Evolutionary conservation across 345 rosid genomes (phyloP).

Genomic region (Diplotaxis tenuifolia): DNA sequence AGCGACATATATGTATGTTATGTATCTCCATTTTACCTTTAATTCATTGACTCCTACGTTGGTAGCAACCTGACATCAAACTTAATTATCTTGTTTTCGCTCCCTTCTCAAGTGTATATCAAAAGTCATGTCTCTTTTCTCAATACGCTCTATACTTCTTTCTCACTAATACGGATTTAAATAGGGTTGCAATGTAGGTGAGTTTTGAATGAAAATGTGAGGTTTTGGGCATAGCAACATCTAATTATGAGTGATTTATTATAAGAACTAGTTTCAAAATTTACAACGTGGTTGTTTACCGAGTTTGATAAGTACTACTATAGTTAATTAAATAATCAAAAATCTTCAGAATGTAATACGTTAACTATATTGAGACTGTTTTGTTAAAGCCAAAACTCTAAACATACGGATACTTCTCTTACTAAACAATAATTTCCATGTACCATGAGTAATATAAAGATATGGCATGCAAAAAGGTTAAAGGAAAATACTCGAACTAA

Average conservation of each 20-base stretch:
- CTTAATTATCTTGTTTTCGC: slow-evolving; percentile 23
- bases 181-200: background rate
- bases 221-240: background rate
- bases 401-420: background rate
- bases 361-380: background rate
- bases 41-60: slow-evolving; percentile 28
- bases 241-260: background rate
- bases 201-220: background rate
- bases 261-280: background rate
- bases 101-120: slow-evolving; percentile 15
- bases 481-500: slow-evolving; percentile 23
- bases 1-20: slow-evolving; percentile 1
- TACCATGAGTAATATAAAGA: background rate
- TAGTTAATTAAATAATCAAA: too few relatives aligned
- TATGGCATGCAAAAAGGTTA: slow-evolving; percentile 11
- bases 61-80: slow-evolving; percentile 33
- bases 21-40: background rate
- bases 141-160: background rate
- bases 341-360: background rate
- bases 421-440: background rate
- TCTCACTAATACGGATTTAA: background rate
- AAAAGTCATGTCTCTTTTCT: slow-evolving; percentile 7
- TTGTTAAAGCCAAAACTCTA: background rate
- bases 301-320: background rate
- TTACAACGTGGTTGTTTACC: background rate